Percentiles rank a stretch among this genome's conserved stretches.
These are phyloP conservation scores for Tuber indicum DNA, from an alignment of 495 filamentous ascomycete species.

Conservation along the genomic window DNA sequence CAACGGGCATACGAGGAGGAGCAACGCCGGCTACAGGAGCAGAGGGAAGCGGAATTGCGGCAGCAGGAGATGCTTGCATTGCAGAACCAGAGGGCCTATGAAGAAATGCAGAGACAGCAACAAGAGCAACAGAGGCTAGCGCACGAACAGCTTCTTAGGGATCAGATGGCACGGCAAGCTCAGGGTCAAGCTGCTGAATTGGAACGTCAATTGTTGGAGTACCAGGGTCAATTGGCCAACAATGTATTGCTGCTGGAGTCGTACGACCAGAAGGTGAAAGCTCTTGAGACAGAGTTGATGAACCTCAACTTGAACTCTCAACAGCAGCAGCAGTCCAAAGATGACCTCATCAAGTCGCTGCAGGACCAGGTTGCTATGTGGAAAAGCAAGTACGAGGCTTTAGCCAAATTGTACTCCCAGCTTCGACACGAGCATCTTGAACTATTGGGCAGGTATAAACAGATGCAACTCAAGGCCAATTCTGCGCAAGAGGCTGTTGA, in stretches of 20 bases:
- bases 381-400: conserved; percentile 90
- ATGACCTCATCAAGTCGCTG: conserved; percentile 85
- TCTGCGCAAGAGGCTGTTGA: conserved; percentile 97
- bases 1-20: conserved; percentile 93
- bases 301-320: conserved; percentile 76
- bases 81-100: conserved; percentile 83
- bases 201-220: conserved; percentile 89
- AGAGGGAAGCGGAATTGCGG: conserved; percentile 63
- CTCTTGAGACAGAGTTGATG: conserved; percentile 76
- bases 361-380: conserved; percentile 72
- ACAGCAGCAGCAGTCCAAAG: conserved; percentile 78
- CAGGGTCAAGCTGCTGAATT: conserved; percentile 90
- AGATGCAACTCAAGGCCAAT: conserved; percentile 88
- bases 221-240: conserved; percentile 89
- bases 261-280: conserved; percentile 84
- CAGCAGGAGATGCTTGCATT: conserved; percentile 58
- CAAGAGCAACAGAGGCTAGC: conserved; percentile 83
- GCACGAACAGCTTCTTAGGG: conserved; percentile 77
- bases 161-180: conserved; percentile 84
- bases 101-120: conserved; percentile 84
- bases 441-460: conserved; percentile 88
- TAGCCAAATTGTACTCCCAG: conserved; percentile 95
- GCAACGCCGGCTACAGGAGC: conserved; percentile 76
- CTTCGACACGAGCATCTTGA: conserved; percentile 92
- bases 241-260: conserved; percentile 95